These are phyloP conservation scores for Phyllosticta ampelicida DNA, from an alignment of 2,329 filamentous ascomycete species.

Conservation along the genomic window DNA sequence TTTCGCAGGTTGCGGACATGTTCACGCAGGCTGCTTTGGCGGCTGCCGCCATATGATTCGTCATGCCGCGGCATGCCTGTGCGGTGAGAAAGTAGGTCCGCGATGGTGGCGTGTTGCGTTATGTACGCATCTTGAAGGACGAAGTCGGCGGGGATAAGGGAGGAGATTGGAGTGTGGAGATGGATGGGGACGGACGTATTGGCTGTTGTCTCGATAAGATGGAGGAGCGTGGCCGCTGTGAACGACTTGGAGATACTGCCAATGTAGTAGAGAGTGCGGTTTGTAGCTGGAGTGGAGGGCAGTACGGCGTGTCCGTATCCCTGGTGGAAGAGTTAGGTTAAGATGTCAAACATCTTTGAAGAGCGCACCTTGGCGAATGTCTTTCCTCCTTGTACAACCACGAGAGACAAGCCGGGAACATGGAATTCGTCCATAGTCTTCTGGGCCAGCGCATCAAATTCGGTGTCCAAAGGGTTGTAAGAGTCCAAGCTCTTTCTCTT, in stretches of 20 bases:
- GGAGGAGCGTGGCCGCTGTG: constrained; percentile 16
- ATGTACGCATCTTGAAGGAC: constrained; percentile 22
- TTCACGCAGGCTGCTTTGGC: constrained; percentile 22
- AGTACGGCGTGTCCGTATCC: constrained; percentile 15
- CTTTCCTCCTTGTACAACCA: constrained; percentile 36
- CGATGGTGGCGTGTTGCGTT: constrained; percentile 20
- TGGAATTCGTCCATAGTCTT: constrained; percentile 32
- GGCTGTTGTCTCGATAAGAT: constrained; percentile 18
- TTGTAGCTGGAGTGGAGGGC: constrained; percentile 14
- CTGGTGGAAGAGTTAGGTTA: constrained; percentile 3
- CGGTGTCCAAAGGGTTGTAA: constrained; percentile 1
- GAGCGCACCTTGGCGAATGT: constrained; percentile 26
- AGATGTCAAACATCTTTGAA: not conserved
- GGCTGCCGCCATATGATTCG: constrained; percentile 15
- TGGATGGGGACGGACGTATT: constrained; percentile 15
- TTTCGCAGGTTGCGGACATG: constrained; percentile 33
- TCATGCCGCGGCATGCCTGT: constrained; percentile 26
- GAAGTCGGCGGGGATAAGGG: constrained; percentile 26
- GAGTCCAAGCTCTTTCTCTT: not conserved
- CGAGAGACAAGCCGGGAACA: constrained; percentile 41
- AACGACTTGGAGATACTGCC: constrained; percentile 24
- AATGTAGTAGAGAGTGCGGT: constrained; percentile 19
- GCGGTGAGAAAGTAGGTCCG: constrained; percentile 26
- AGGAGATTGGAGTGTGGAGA: constrained; percentile 27
- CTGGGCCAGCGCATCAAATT: constrained; percentile 16